Conservation (phyloP, 345 rosid genomes). For the Syzygium jambos region DNA sequence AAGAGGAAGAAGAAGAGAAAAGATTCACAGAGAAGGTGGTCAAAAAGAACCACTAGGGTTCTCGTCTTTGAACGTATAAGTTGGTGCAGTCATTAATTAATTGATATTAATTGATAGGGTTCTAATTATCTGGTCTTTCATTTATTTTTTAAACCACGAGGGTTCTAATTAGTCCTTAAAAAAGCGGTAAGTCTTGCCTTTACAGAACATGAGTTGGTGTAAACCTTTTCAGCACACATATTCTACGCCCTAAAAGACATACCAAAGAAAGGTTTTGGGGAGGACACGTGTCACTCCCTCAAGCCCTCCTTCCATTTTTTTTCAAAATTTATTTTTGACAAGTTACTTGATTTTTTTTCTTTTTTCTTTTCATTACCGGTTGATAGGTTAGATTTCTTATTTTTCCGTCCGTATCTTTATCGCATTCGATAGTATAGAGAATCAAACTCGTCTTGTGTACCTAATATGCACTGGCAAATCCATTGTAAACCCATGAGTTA, state of each 20-base stretch:
- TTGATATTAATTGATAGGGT: not conserved
- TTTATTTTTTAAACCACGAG: not conserved
- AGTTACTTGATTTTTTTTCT: not conserved
- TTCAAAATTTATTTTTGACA: not conserved
- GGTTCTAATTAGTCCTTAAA: not conserved
- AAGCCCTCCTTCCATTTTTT: not conserved
- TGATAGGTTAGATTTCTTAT: not conserved
- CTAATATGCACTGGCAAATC: not conserved
- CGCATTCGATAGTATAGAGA: not conserved
- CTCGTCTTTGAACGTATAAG: not conserved
- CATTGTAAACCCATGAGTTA: not conserved
- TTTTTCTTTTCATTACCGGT: not conserved
- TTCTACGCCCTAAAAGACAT: not conserved
- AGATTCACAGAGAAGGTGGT: not conserved
- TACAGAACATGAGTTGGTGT: not conserved
- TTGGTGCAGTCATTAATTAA: not conserved
- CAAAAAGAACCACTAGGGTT: not conserved
- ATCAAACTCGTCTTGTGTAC: not conserved
- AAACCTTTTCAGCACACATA: not conserved
- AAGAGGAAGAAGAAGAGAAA: not conserved
- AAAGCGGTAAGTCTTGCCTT: not conserved
- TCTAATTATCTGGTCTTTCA: not conserved
- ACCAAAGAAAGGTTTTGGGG: not conserved
- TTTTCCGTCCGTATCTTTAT: not conserved
- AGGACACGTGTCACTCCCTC: not conserved